Base-by-base conservation (phyloP, 306 rosid genomes). In the Oxytropis ochrocephala region DNA sequence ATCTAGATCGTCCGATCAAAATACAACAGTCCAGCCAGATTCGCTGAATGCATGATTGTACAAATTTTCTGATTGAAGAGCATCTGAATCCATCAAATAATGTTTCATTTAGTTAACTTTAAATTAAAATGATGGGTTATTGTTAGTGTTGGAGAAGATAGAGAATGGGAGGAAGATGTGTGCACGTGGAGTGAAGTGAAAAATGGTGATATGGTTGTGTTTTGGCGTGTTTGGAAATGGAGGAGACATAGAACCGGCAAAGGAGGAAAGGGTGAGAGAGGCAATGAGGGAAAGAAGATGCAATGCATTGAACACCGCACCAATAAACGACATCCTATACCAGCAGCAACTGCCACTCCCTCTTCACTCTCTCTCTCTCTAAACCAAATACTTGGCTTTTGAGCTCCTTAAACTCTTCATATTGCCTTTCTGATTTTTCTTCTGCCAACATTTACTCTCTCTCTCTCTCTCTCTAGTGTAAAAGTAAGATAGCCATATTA, bases 171-270 rank as follows among this genome's bases (percentile, higher is more conserved):
- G 39, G 3, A 35, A 35, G 39, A 5, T 35, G 51, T 60, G 65
- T 2, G 64, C 67, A 79, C 76, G 76, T 63, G 78, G 70, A 75
- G 39, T 29, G 39, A 73, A 47, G 71, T 41, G 44, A 53, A 72
- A 57, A 58, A 42, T 48, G 75, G 67, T 65, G 76, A 57, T 64
- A 68, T 64, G 79, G 47, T 62, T 58, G 38, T 42, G 79, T 74
- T 70, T 79, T 77, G 90, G 87, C 80, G 84, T 75, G 79, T 62
- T 72, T 75, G 83, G 84, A 71, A 73, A 75, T 67, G 74, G 76
- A 73, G 87, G 87, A 81, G 90, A 88, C 92, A 91, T 61, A 24
- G 75, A 38, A 85, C 84, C 88, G 85, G 96, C 88, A 85, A 86
- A 83, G 85, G 59, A 84, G 91, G 96, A 82, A 71, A 73, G 76